Conservation (phyloP, 2,329 filamentous ascomycete genomes). For the Endoconidiophora polonica region DNA sequence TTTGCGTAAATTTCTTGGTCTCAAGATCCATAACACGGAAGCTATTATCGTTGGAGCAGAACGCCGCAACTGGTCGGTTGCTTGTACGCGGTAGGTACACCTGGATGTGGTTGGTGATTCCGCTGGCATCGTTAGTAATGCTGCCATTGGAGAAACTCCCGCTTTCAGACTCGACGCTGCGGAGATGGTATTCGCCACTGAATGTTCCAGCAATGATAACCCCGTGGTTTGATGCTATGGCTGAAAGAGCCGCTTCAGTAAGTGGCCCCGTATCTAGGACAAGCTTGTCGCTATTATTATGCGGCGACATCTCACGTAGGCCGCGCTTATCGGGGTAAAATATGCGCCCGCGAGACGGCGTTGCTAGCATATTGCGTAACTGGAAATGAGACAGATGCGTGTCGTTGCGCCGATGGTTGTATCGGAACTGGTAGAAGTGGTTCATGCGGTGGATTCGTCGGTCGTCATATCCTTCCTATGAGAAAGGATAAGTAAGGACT, state of each 20-base stretch:
- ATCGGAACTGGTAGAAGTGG: constrained; percentile 41
- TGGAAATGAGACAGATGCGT: constrained; percentile 48
- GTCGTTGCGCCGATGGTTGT: constrained; percentile 37
- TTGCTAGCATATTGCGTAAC: constrained; percentile 44
- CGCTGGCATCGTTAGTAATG: constrained; percentile 31
- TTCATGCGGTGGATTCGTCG: constrained; percentile 23
- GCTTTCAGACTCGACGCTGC: constrained; percentile 27
- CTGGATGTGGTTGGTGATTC: constrained; percentile 50
- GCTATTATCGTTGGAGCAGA: constrained; percentile 44
- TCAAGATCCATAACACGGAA: constrained; percentile 42
- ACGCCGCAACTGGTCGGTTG: constrained; percentile 36
- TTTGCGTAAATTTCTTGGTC: constrained; percentile 40
- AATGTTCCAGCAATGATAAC: constrained; percentile 45
- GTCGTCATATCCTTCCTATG: too few species aligned
- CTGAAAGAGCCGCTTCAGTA: constrained; percentile 28
- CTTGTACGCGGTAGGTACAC: constrained; percentile 37
- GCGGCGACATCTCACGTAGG: constrained; percentile 36
- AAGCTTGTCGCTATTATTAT: constrained; percentile 27
- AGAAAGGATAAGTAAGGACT: too few species aligned
- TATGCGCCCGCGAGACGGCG: constrained; percentile 35
- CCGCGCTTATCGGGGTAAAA: constrained; percentile 38
- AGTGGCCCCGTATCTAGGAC: constrained; percentile 28
- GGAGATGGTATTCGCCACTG: constrained; percentile 36
- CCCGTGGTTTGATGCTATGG: constrained; percentile 34
- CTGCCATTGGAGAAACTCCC: constrained; percentile 25